Base-by-base conservation (phyloP, 1,139 yeast species). In the Nakaseomyces uthaithaninus region DNA sequence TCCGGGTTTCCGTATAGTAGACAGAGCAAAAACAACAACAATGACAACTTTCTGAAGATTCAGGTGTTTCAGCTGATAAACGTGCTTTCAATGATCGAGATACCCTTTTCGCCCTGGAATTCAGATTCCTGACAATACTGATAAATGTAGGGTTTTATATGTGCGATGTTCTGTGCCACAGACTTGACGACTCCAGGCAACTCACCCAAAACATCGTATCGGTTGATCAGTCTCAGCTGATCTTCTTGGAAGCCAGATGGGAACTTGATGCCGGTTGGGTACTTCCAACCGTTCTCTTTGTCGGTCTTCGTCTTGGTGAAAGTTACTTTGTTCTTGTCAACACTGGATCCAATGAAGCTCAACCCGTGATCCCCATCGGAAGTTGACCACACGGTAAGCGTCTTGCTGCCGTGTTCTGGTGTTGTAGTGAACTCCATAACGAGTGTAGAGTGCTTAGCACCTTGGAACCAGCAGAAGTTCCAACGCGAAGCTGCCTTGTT, bases 401-500 rank as follows among this genome's bases (percentile, higher is more conserved):
- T 75, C 30, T 82, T 75, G 46, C 67, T 71, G 43, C 81, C 89
- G 58, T 85, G 85, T 10, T 87, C 75, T 27, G 64, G 72, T 3
- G 94, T 93, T 8, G 95, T 86, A 39, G 86, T 80, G 66, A 81
- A 86, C 61, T 86, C 94, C 94, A 86, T 85, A 51, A 80, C 77
- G 15, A 84, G 73, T 2, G 81, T 84, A 16, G 85, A 69, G 53
- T 69, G 68, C 39, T 72, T 67, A 25, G 71, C 71, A 30, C 87
- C 78, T 59, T 82, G 91, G 69, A 81, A 85, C 63, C 82, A 80
- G 51, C 82, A 65, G 61, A 85, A 86, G 65, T 86, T 86, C 95
- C 95, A 86, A 18, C 80, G 64, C 47, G 84, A 78, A 40, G 95
- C 95, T 14, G 94, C 94, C 60, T 85, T 95, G 63, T 84, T 94